Percentiles rank a stretch among this genome's conserved stretches.
phyloP scores from a whole-genome alignment of 2,329 filamentous ascomycete species.

The Fusarium fujikuroi region DNA sequence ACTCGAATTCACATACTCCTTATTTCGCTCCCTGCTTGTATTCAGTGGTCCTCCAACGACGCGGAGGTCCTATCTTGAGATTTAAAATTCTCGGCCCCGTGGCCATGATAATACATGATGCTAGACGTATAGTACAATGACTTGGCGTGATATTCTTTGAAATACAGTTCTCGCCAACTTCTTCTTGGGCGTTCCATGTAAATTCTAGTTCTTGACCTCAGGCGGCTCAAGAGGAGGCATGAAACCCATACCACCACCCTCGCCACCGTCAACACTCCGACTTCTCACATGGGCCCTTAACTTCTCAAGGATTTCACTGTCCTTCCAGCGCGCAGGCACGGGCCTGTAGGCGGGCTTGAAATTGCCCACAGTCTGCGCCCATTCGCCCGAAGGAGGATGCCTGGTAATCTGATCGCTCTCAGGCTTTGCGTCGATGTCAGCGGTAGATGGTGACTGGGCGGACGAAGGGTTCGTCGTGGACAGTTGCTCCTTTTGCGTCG shows the following conservation, averaged over 20 bases:
- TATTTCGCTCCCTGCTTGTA: background rate
- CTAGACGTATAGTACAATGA: slow-evolving; percentile 28
- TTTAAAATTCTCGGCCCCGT: slow-evolving; percentile 9
- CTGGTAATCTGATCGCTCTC: slow-evolving; percentile 49
- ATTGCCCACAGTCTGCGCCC: slow-evolving; percentile 94
- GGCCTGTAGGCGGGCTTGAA: slow-evolving; percentile 95
- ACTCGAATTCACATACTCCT: background rate
- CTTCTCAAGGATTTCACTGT: slow-evolving; percentile 80
- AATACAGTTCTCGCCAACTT: background rate
- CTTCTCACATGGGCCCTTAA: slow-evolving; percentile 82
- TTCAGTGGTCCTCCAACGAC: background rate
- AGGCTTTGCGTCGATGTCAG: slow-evolving; percentile 31
- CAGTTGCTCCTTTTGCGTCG: slow-evolving; percentile 78
- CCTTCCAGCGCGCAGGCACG: slow-evolving; percentile 85
- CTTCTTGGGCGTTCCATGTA: background rate
- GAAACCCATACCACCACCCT: slow-evolving; percentile 64
- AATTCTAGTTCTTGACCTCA: slow-evolving; percentile 1
- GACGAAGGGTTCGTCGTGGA: slow-evolving; percentile 54
- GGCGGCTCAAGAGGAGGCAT: slow-evolving; percentile 60
- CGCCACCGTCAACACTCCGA: slow-evolving; percentile 58
- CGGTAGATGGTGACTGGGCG: slow-evolving; percentile 29
- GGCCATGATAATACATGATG: slow-evolving; percentile 24
- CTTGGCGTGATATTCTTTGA: background rate
- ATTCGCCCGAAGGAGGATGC: slow-evolving; percentile 73
- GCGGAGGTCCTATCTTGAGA: background rate